Evolutionary conservation across 306 rosid species (phyloP).

Genomic region (Castanea mollissima): DNA sequence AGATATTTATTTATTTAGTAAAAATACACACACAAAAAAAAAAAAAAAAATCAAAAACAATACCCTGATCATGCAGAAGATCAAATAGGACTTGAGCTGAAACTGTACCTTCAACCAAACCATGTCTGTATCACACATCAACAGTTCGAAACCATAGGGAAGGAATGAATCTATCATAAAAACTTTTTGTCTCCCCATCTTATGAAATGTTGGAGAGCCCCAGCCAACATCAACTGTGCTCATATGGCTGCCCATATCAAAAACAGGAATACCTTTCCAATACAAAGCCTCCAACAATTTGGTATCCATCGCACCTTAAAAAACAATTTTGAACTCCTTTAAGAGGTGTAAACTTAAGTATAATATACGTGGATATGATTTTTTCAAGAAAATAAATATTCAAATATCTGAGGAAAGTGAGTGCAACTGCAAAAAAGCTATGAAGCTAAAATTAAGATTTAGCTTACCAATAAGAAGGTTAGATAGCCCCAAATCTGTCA

Average conservation of each 20-base stretch:
- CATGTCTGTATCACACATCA: conserved; percentile 99
- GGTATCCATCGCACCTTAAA: conserved; percentile 95
- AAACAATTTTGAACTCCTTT: conserved; percentile 27
- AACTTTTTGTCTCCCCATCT: conserved; percentile 98
- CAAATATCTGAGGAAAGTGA: conserved; percentile 8
- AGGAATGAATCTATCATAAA: conserved; percentile 76
- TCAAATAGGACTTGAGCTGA: background rate
- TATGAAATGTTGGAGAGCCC: conserved; percentile 96
- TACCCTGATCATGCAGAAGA: background rate
- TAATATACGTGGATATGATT: conserved; percentile 2
- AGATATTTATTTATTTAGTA: background rate
- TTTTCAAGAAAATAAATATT: background rate
- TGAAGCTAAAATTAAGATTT: background rate
- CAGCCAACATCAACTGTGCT: conserved; percentile 96
- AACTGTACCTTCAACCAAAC: conserved; percentile 89
- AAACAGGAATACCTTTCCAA: conserved; percentile 89
- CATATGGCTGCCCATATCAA: conserved; percentile 99
- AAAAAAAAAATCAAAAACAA: background rate
- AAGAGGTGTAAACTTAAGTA: conserved; percentile 14
- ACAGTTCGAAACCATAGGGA: conserved; percentile 77
- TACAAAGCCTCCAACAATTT: conserved; percentile 89
- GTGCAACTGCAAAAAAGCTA: background rate
- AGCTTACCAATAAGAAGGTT: conserved; percentile 91
- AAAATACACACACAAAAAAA: background rate
- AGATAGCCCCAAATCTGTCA: conserved; percentile 69